These are phyloP conservation scores for Bacidia rubella DNA, from an alignment of 495 filamentous ascomycete species.

Conservation along the genomic window DNA sequence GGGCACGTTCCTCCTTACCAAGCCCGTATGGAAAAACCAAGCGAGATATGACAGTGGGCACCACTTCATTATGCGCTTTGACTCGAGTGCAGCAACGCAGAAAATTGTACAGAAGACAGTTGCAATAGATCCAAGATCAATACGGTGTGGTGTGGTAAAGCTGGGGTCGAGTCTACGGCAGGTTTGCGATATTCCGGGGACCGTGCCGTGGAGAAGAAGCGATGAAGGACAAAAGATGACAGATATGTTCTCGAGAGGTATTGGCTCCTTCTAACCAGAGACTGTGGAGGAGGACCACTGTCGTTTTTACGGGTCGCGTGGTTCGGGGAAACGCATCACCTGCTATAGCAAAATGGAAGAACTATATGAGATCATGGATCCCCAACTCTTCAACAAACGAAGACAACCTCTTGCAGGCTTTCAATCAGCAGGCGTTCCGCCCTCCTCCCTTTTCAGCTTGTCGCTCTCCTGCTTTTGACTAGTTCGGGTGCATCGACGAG, in stretches of 20 bases:
- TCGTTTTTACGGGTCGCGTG: no score
- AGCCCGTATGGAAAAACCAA: conserved; percentile 60
- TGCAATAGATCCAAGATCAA: conserved; percentile 80
- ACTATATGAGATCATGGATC: no score
- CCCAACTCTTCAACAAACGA: no score
- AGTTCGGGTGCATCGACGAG: no score
- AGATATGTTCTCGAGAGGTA: conserved; percentile 2
- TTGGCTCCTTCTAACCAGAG: no score
- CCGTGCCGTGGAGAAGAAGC: conserved; percentile 42
- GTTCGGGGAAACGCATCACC: no score
- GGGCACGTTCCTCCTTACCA: conserved; percentile 78
- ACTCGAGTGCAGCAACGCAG: conserved; percentile 57
- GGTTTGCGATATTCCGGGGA: conserved; percentile 46
- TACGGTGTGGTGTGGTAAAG: conserved; percentile 75
- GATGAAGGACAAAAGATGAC: neutral
- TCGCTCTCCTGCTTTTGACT: no score
- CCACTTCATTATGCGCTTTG: conserved; percentile 97
- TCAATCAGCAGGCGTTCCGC: no score
- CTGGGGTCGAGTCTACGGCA: conserved; percentile 66
- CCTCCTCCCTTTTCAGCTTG: no score
- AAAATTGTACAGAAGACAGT: conserved; percentile 57
- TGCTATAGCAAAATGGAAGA: no score
- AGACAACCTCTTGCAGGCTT: no score
- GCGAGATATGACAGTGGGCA: conserved; percentile 68
- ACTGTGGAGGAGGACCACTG: no score